phyloP scores from a whole-genome alignment of 2,329 filamentous ascomycete species.

The Paecilomyces sp. region DNA sequence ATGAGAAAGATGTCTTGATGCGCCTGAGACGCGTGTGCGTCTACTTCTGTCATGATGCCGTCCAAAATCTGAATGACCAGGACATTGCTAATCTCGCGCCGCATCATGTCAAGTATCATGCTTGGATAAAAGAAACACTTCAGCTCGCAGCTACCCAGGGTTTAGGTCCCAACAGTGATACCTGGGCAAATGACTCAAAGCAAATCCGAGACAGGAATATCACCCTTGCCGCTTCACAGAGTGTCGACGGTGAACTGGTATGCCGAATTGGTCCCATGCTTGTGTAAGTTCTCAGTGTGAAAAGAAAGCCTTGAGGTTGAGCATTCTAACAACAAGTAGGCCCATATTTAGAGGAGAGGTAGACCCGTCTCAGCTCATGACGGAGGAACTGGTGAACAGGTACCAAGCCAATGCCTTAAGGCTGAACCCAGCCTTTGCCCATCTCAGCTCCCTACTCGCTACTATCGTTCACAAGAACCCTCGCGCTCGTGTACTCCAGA shows the following conservation, averaged over 20 bases:
- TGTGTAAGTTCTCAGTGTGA: background rate
- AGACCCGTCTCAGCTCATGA: background rate
- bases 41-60: background rate
- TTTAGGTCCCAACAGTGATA: background rate
- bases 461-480: background rate
- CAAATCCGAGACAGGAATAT: background rate
- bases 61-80: background rate
- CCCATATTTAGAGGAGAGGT: background rate
- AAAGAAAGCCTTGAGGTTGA: background rate
- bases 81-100: background rate
- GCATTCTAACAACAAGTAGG: background rate
- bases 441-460: background rate
- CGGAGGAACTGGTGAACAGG: background rate
- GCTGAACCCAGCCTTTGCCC: background rate
- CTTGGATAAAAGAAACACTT: background rate
- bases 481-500: background rate
- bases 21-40: background rate
- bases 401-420: background rate
- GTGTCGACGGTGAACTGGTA: background rate
- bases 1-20: background rate
- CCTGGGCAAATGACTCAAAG: background rate
- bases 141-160: background rate
- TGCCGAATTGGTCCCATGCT: background rate
- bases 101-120: background rate
- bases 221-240: background rate